Evolutionary conservation across 1,284 basidiomycete genomes (phyloP).

Genomic region (Sanghuangporus sanghuang): DNA sequence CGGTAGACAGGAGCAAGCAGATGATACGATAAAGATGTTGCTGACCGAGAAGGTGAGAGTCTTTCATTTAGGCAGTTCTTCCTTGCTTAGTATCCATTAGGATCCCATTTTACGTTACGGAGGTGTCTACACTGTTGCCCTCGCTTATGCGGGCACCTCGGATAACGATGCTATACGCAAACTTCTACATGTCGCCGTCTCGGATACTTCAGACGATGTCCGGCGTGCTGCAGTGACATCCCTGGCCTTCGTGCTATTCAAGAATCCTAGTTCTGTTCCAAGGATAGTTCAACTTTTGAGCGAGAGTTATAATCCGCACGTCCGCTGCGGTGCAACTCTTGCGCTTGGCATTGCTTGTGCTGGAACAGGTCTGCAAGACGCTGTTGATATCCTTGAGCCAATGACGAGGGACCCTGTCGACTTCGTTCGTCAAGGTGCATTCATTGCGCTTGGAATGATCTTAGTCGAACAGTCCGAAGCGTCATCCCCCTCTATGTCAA

Average conservation of each 20-base stretch:
- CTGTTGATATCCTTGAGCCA: slow-evolving; percentile 90
- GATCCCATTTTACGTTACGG: slow-evolving; percentile 95
- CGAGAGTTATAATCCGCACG: slow-evolving; percentile 98
- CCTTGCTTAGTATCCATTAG: slow-evolving; percentile 36
- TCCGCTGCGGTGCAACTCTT: slow-evolving; percentile 91
- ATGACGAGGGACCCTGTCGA: slow-evolving; percentile 97
- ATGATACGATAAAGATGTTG: slow-evolving; percentile 69
- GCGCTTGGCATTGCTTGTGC: slow-evolving; percentile 95
- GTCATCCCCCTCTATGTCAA: slow-evolving; percentile 73
- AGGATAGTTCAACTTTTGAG: slow-evolving; percentile 91
- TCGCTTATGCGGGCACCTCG: slow-evolving; percentile 92
- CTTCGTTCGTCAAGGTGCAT: slow-evolving; percentile 96
- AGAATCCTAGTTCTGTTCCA: slow-evolving; percentile 91
- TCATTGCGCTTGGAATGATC: slow-evolving; percentile 92
- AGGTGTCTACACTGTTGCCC: slow-evolving; percentile 90
- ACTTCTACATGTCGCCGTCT: slow-evolving; percentile 91
- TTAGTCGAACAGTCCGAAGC: slow-evolving; percentile 93
- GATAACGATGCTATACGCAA: slow-evolving; percentile 89
- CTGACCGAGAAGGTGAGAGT: slow-evolving; percentile 76
- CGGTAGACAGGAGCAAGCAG: slow-evolving; percentile 85
- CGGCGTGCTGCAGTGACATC: slow-evolving; percentile 91
- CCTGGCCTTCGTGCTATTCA: slow-evolving; percentile 92
- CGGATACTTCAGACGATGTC: slow-evolving; percentile 95
- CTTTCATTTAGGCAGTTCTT: neutral
- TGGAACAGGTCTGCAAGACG: slow-evolving; percentile 94